These are phyloP conservation scores for Talaromyces marneffei DNA, from an alignment of 2,329 filamentous ascomycete genomes.

Conservation along the genomic window DNA sequence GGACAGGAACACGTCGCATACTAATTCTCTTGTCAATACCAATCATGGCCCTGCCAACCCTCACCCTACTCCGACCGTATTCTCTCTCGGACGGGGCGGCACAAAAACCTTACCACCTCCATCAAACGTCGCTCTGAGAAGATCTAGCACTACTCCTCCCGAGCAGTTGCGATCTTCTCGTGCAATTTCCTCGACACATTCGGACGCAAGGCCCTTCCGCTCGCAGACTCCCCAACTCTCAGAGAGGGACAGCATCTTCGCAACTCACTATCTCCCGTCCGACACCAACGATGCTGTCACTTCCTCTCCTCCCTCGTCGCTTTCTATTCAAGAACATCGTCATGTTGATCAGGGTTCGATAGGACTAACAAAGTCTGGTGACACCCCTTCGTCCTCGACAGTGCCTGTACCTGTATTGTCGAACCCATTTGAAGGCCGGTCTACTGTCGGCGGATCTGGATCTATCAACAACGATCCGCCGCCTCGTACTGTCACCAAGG, in stretches of 20 bases:
- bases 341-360: slow-evolving; percentile 19
- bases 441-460: slow-evolving; percentile 3
- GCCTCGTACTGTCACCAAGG: slow-evolving; percentile 20
- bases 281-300: slow-evolving; percentile 36
- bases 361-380: slow-evolving; percentile 28
- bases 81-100: not conserved
- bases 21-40: slow-evolving; percentile 20
- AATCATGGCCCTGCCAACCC: not conserved
- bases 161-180: slow-evolving; percentile 13
- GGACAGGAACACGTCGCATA: slow-evolving; percentile 6
- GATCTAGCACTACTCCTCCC: slow-evolving; percentile 12
- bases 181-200: slow-evolving; percentile 3
- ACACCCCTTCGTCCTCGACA: slow-evolving; percentile 23
- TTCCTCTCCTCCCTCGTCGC: slow-evolving; percentile 31
- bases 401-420: slow-evolving; percentile 10
- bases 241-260: slow-evolving; percentile 59
- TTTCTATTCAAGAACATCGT: slow-evolving; percentile 25
- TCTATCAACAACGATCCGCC: slow-evolving; percentile 5
- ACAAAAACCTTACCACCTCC: not conserved
- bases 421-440: not conserved
- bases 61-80: not conserved
- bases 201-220: slow-evolving; percentile 16
- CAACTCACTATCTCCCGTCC: slow-evolving; percentile 53
- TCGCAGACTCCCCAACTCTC: slow-evolving; percentile 49
- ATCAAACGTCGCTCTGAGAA: slow-evolving; percentile 11